These are phyloP conservation scores for Coemansia sp. DNA, from an alignment of 192 early-diverging fungal species.

Conservation along the genomic window DNA sequence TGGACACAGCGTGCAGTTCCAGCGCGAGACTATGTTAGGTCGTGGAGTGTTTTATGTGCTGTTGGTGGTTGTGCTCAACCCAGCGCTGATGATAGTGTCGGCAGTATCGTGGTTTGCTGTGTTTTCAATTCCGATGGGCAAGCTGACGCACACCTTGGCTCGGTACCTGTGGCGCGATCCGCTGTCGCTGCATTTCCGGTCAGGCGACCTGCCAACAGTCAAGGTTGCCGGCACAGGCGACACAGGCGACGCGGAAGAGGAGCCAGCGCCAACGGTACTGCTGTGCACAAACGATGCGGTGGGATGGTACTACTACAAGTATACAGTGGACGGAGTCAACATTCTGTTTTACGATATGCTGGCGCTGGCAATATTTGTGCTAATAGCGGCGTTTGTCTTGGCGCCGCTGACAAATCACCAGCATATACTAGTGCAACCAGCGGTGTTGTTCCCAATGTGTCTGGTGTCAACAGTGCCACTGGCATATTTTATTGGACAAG, in stretches of 20 bases:
- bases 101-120: slow-evolving; percentile 83
- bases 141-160: slow-evolving; percentile 78
- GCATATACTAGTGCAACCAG: slow-evolving; percentile 59
- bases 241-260: slow-evolving; percentile 16
- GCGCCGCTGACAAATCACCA: slow-evolving; percentile 54
- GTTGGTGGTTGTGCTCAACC: slow-evolving; percentile 58
- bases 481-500: slow-evolving; percentile 96
- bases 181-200: slow-evolving; percentile 70
- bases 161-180: slow-evolving; percentile 79
- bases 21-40: slow-evolving; percentile 32
- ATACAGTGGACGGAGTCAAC: slow-evolving; percentile 94
- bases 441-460: slow-evolving; percentile 67
- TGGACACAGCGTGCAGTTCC: slow-evolving; percentile 19
- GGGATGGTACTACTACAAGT: slow-evolving; percentile 96
- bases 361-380: slow-evolving; percentile 77
- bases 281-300: slow-evolving; percentile 86
- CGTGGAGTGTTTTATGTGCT: slow-evolving; percentile 30
- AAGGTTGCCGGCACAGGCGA: slow-evolving; percentile 24
- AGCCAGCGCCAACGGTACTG: slow-evolving; percentile 60
- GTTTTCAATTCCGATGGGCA: slow-evolving; percentile 93
- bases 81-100: slow-evolving; percentile 75
- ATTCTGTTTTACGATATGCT: slow-evolving; percentile 94
- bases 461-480: slow-evolving; percentile 86
- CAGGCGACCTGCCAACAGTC: slow-evolving; percentile 55
- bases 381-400: slow-evolving; percentile 78